Evolutionary conservation across 768 basidiomycete species (phyloP), one percentile per base, ranked within the genome.

Genomic region (Russula dissimulans): DNA sequence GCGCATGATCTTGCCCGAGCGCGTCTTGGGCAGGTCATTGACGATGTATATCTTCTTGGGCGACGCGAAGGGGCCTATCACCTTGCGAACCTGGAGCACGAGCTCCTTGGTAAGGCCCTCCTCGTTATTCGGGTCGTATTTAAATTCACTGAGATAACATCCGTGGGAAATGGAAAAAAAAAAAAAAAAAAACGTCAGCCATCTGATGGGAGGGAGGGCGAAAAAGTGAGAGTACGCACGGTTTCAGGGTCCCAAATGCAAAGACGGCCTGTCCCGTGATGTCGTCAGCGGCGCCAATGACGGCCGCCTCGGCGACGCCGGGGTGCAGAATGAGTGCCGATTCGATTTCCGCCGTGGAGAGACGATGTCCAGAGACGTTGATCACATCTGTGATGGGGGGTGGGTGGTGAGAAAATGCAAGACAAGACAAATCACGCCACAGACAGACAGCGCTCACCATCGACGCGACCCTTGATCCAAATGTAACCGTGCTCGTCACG

Each of bases 321-420:
- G 84, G 83, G 78, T 97, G 95, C 69, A 91, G 74, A 72, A 99
- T 97, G 47, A 99, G 79, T 7, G 95, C 95, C 3, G 91, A 93
- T 76, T 99, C 95, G 61, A 99, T 97, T 76, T 98, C 95, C 56
- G 95, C 95, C 4, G 95, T 99, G 45, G 92, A 95, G 56, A 99
- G 77, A 67, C 95, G 87, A 73, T 99, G 95, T 1, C 95, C 95
- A 44, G 95, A 95, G 36, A 97, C 95, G 74, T 97, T 97, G 81
- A 97, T 97, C 60, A 97, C 94, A 75, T 95, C 89, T 90, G 67
- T 12, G n/a, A 18, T 39, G 59, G 32, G 8, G 8, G n/a, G 17
- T 34, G 31, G n/a, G 42, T 48, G 15, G 43, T 54, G 18, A 22
- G 38, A 47, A 60, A 54, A 26, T 45, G 51, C 7, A 15, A 57